Conservation (phyloP, 257 asterid species). For the Vinca minor region DNA sequence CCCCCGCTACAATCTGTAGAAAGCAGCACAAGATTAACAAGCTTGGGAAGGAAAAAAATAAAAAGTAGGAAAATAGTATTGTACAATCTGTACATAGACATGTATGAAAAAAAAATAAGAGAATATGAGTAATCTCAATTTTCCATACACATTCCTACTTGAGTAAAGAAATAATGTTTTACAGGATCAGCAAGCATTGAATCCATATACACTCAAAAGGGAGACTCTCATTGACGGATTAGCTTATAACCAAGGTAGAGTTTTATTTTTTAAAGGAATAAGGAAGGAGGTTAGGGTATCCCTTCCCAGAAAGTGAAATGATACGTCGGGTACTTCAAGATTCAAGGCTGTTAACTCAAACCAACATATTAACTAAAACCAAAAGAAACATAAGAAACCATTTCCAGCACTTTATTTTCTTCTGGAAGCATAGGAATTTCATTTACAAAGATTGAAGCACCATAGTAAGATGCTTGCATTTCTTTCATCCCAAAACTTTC, state of each 20-base stretch:
- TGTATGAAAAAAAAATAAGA: not conserved
- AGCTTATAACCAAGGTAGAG: not conserved
- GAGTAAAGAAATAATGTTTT: not conserved
- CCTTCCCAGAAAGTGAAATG: not conserved
- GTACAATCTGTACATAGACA: not conserved
- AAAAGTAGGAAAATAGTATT: not conserved
- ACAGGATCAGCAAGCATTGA: not conserved
- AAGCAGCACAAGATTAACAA: constrained; percentile 21
- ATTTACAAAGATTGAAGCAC: no score
- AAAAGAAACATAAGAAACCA: not conserved
- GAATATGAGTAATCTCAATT: not conserved
- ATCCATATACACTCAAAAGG: not conserved
- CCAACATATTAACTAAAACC: not conserved
- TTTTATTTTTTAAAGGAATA: no score
- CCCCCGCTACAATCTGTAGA: constrained; percentile 37
- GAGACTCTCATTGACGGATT: not conserved
- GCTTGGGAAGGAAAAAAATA: not conserved
- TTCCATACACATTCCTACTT: not conserved
- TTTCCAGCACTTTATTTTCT: no score
- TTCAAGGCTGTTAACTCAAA: not conserved
- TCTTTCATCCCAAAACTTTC: no score
- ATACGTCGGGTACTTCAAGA: not conserved
- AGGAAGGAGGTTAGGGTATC: no score
- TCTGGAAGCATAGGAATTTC: no score
- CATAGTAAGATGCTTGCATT: no score